Evolutionary conservation across 164 flowering plant genomes (phyloP), one percentile per base, ranked within the genome.

Genomic region (Vitis rupestris): DNA sequence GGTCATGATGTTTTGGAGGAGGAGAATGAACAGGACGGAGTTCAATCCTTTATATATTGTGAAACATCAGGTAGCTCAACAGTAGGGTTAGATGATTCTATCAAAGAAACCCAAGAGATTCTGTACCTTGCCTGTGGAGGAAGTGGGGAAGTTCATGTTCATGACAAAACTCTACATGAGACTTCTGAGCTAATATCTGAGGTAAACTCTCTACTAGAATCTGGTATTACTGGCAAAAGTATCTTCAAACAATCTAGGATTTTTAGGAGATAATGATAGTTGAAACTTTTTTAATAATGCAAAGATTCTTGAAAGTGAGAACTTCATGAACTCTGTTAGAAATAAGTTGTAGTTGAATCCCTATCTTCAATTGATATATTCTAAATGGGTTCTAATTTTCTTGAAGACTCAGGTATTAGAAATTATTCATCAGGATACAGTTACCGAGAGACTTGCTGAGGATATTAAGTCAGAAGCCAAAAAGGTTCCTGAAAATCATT

Each of bases 1-100:
- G 70, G 55, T 9, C 27, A n/a, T 53, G 52, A 12, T 58, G 53
- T 71, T 69, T 64, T 78, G 10, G 19, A 58, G 14, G 74, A 69
- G 62, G 83, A 67, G 74, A 66, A 58, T 50, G 74, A 13, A 61
- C 65, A 53, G 15, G 56, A 56, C 49, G 65, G 54, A 59, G 67
- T 63, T 68, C 68, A 71, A 17, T 72, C 77, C 13, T 70, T 17
- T 53, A 19, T 64, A 8, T 61, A 63, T 50, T 16, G 72, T 30
- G 84, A 78, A 75, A 63, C 83, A 27, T 74, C 78, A 59, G 79
- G 75, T 69, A 64, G 65, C 54, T 70, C 73, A 4, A 64, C 48
- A 51, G 51, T 66, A 10, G 74, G 64, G 14, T 49, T 60, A 72
- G 75, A 72, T 59, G 64, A 53, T 68, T 60, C 76, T 13, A 59